Base-by-base conservation (phyloP, 805 yeast genomes). In the Clavispora asparagi region DNA sequence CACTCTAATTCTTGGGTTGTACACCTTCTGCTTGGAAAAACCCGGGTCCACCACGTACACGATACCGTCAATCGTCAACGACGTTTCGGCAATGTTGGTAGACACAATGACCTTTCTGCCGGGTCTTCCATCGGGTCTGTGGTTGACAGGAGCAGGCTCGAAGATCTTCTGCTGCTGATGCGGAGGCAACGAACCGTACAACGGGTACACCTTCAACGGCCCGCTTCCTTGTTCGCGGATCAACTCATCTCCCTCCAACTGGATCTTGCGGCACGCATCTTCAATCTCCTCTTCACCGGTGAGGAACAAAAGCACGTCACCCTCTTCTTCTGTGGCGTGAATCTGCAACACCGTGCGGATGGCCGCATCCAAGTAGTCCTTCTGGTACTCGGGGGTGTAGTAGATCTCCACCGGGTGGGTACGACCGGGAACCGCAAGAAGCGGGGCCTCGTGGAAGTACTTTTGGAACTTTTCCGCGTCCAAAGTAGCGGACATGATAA, bases 211-310 rank as follows among this genome's bases (percentile, higher is more conserved):
- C 40, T 79, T 74, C 44, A 92, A 54, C 16, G 96, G 97, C 6
- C 99, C 99, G 62, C 92, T 83, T 19, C 82, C 85, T 57, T 89
- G 89, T 60, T 94, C 98, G 61, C 97, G 79, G 25, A 85, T 75
- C 61, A 94, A 70, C 57, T 85, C 95, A 61, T 94, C 99, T 41
- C 84, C 88, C 69, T 94, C 99, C 41, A 92, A 69, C 2, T 87
- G 76, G 43, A 92, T 82, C 63, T 89, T 90, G 48, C 96, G 77
- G 55, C 95, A 90, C 0, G 98, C 97, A 59, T 92, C 97, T 68
- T 94, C 99, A 63, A 92, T 94, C 68, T 91, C 98, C 61, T 91
- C 98, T 68, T 91, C 97, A 77, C 98, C 98, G 0, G 97, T 91
- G 56, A 91, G 73, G 61, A 91, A 91, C 44, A 91, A 65, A 41